Evolutionary conservation across 176 grass and related monocot species (phyloP), one percentile per base, ranked within the genome.

Genomic region (Hyparrhenia diplandra): DNA sequence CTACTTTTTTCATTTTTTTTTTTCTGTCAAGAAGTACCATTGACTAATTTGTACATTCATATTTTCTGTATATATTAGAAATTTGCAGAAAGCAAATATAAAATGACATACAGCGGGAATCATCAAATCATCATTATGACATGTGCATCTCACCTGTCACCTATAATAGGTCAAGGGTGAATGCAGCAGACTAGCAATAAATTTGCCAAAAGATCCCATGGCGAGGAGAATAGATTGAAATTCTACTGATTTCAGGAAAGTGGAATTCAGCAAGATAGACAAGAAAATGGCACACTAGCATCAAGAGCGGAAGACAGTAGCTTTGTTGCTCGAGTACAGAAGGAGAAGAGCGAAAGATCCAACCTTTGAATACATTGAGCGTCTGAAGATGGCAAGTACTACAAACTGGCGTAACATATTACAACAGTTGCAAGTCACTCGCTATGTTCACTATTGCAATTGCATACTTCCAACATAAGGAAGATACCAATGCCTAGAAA

Each of bases 401-500:
- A 68, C 28, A 69, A 30, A 76, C 8, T 41, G 64, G 16, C 41
- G 21, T 39, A 6, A 11, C n/a, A 69, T 39, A 45, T 46, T 16
- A 39, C 5, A 4, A 61, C 20, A 58, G 11, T 77, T 71, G 10
- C 7, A 75, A 57, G 13, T 42, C 41, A 34, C 9, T 25, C 2
- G 4, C 40, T 64, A 65, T 51, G 21, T 23, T 49, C 64, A 11
- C 43, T 10, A 45, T 23, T 55, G 27, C 74, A 87, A 78, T 28
- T 58, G 27, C 37, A 55, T 52, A 52, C 51, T 42, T 46, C 36
- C 24, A 64, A 43, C 20, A 14, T 40, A 31, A 41, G 45, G 36
- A 73, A 76, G 77, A 85, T 89, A 41, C 64, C 49, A 75, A 24
- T 58, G 29, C 75, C 63, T n/a, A 62, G 24, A 69, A 87, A 80